Evolutionary conservation across 768 basidiomycete genomes (phyloP), one percentile per base, ranked within the genome.

Genomic region (Lactarius psammicola): DNA sequence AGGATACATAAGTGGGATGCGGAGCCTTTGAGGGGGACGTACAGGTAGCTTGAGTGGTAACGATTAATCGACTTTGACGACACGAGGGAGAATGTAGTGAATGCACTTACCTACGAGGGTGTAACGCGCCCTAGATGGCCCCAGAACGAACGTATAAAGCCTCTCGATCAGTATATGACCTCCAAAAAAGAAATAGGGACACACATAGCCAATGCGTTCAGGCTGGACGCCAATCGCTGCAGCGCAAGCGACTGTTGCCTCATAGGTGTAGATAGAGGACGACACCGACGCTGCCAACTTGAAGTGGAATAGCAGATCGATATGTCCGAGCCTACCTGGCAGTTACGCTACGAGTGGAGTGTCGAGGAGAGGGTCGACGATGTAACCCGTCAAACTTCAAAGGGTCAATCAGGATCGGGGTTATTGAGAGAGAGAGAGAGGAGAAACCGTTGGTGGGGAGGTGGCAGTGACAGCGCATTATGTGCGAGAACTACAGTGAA

Each of bases 111-210:
- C 56, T 0, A 2, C 7, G 28, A 69, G 31, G 23, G 17, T 26
- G n/a, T 68, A 68, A 20, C 68, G 68, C 13, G 56, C 68, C 4
- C 68, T 69, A 34, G 23, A 51, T 26, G 33, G 8, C 56, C 20
- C 49, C 28, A 11, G 2, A 9, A 5, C 4, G 30, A 54, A 9
- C 9, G 56, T 54, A 1, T 13, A 15, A 20, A 49, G 11, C 11
- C 53, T 17, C 36, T 46, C 28, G 34, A 33, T 65, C 30, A 65
- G 28, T 11, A 31, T 5, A 20, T 9, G 31, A 33, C 33, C 5
- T 23, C 33, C 8, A 7, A 4, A 20, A n/a, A 33, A 6, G 18
- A 34, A 18, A 20, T 26, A 26, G 36, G 23, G 42, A 59, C 30
- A 4, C 6, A 66, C 65, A 42, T 11, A 3, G 1, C 1, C 49